Evolutionary conservation across 176 grass and related monocot genomes (phyloP), one percentile per base, ranked within the genome.

Genomic region (Rhipidocladum racemiflorum): DNA sequence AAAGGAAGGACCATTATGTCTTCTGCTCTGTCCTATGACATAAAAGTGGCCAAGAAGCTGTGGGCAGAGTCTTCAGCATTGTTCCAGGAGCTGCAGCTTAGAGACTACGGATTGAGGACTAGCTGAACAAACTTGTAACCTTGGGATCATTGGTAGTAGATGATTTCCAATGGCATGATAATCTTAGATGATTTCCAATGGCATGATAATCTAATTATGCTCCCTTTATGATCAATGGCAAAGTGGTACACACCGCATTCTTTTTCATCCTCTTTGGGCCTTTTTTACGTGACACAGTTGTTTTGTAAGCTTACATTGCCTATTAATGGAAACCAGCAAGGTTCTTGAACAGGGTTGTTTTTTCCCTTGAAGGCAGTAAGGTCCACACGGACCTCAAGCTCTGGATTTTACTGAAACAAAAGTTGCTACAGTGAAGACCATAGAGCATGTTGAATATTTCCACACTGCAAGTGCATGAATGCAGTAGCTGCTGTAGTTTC

Each of bases 31-130:
- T 95, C 92, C 1, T 86, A 87, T 46, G 74, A 95, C 68, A 48
- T 43, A 0, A 77, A 88, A 65, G 40, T 91, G 70, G 92, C 87
- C 56, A 76, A 87, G 80, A 87, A 88, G 56, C 68, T 99, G 28
- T 99, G 96, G 89, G 82, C 69, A 80, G 87, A 79, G 87, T 95
- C 96, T 27, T 87, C 73, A 11, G 35, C 70, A 6, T 10, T 99
- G 32, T 90, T 95, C 59, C 81, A 78, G 54, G 87, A 99, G 56
- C 65, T 89, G 21, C 74, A 88, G 40, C 74, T 63, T 76, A 78
- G 68, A 84, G 71, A 36, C 27, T 5, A 27, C 28, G 67, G 64
- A 30, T 49, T 13, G 25, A 9, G 61, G 57, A 59, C 36, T 17
- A 57, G 44, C 50, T 75, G 45, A 83, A 54, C 23, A 23, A 25